Conservation (phyloP, 2,329 filamentous ascomycete species). For the Fusarium sp. region DNA sequence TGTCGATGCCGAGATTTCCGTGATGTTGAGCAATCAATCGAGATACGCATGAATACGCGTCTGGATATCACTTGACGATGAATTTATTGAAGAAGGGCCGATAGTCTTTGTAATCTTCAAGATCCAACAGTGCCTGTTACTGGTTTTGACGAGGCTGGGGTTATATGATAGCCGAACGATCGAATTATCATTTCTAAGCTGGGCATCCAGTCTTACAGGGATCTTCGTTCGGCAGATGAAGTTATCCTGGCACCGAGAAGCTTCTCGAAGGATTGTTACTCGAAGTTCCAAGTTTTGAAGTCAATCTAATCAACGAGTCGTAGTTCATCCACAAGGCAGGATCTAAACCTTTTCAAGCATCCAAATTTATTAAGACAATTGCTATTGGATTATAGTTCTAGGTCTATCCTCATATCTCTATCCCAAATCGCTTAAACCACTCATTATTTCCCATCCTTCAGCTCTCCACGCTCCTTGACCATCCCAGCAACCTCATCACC, state of each 20-base stretch:
- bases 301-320: too few relatives aligned
- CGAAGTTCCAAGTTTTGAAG: too few relatives aligned
- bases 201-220: too few relatives aligned
- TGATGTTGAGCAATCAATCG: not conserved
- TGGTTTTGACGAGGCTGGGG: fast-evolving
- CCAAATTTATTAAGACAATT: fast-evolving
- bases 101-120: not conserved
- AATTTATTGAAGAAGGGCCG: constrained; percentile 1
- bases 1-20: constrained; percentile 8
- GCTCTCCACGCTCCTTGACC: constrained; percentile 42
- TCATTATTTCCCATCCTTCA: constrained; percentile 6
- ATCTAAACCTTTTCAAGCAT: too few relatives aligned
- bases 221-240: too few relatives aligned
- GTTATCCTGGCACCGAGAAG: too few relatives aligned
- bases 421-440: too few relatives aligned
- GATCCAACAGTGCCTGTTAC: not conserved
- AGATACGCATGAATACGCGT: not conserved
- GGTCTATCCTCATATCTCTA: too few relatives aligned
- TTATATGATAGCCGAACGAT: not conserved
- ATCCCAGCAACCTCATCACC: constrained; percentile 46
- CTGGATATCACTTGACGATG: not conserved
- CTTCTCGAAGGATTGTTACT: too few relatives aligned
- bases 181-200: not conserved
- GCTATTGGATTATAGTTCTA: fast-evolving
- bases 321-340: too few relatives aligned